Conservation (phyloP, 352 stramenopile species). For the Pythium vanterpoolii region DNA sequence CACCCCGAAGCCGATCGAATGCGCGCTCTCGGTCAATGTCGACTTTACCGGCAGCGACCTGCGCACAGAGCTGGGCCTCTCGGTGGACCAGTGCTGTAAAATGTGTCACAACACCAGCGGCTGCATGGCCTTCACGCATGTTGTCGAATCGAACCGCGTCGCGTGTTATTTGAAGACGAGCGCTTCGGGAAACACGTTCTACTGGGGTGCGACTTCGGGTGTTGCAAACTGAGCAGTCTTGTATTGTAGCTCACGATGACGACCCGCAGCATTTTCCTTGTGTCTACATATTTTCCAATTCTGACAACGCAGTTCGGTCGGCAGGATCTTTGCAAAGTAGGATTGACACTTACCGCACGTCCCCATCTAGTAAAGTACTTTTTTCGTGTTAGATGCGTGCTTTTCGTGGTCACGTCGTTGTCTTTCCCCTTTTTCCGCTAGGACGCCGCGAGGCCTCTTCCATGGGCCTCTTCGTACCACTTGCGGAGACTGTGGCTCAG, state of each 20-base stretch:
- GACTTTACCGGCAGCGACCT: slow-evolving; percentile 50
- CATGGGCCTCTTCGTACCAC: slow-evolving; percentile 32
- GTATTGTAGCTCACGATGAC: neutral
- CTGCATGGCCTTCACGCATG: slow-evolving; percentile 53
- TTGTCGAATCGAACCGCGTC: slow-evolving; percentile 29
- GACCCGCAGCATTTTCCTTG: neutral
- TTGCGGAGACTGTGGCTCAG: slow-evolving; percentile 62
- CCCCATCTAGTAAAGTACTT: too few species aligned
- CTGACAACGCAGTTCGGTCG: too few species aligned
- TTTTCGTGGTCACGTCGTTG: too few species aligned
- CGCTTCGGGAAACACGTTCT: slow-evolving; percentile 12
- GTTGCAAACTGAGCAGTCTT: neutral
- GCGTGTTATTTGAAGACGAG: slow-evolving; percentile 50
- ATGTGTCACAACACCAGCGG: slow-evolving; percentile 36
- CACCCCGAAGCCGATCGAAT: neutral
- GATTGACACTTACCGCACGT: neutral
- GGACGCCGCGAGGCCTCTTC: neutral
- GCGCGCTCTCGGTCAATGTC: neutral
- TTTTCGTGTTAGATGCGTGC: too few species aligned
- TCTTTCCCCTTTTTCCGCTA: too few species aligned
- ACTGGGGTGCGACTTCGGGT: slow-evolving; percentile 42
- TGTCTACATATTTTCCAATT: neutral
- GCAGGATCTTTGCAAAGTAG: too few species aligned
- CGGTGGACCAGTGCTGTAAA: slow-evolving; percentile 39
- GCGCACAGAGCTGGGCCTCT: slow-evolving; percentile 31